Evolutionary conservation across 805 yeast species (phyloP).

Genomic region (Candida ulmi): DNA sequence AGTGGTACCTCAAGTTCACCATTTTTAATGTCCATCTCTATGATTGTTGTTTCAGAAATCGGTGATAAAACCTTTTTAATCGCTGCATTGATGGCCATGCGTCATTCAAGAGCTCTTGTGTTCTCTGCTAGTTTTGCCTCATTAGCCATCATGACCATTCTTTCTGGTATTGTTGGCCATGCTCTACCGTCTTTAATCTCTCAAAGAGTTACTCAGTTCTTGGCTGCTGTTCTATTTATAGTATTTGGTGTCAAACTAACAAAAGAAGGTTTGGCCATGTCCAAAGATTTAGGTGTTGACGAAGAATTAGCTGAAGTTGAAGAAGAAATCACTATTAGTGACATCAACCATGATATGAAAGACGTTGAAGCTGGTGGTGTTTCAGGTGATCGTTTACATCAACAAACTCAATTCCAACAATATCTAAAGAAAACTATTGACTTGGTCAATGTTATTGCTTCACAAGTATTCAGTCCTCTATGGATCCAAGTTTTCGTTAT

Average conservation of each 20-base stretch:
- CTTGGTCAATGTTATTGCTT: conserved; percentile 9
- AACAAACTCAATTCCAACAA: conserved; percentile 2
- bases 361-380: conserved; percentile 45
- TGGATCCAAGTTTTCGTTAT: conserved; percentile 93
- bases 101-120: conserved; percentile 76
- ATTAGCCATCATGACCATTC: conserved; percentile 81
- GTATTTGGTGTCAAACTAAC: conserved; percentile 76
- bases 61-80: conserved; percentile 97
- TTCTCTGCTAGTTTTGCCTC: conserved; percentile 85
- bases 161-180: conserved; percentile 89
- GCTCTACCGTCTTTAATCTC: conserved; percentile 82
- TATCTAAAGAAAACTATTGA: conserved; percentile 6
- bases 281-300: conserved; percentile 78
- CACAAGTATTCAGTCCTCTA: conserved; percentile 63
- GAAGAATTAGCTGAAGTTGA: conserved; percentile 97
- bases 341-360: conserved; percentile 44
- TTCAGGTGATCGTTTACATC: not conserved
- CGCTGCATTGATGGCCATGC: conserved; percentile 98
- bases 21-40: conserved; percentile 74
- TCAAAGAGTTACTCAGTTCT: conserved; percentile 67
- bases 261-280: conserved; percentile 78
- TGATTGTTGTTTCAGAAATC: conserved; percentile 93
- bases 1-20: conserved; percentile 24
- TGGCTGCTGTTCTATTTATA: conserved; percentile 77
- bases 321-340: conserved; percentile 73